Percentiles rank a stretch among this genome's conserved stretches.
phyloP scores from a whole-genome alignment of 495 filamentous ascomycete genomes.

The Penicillium nucicola region DNA sequence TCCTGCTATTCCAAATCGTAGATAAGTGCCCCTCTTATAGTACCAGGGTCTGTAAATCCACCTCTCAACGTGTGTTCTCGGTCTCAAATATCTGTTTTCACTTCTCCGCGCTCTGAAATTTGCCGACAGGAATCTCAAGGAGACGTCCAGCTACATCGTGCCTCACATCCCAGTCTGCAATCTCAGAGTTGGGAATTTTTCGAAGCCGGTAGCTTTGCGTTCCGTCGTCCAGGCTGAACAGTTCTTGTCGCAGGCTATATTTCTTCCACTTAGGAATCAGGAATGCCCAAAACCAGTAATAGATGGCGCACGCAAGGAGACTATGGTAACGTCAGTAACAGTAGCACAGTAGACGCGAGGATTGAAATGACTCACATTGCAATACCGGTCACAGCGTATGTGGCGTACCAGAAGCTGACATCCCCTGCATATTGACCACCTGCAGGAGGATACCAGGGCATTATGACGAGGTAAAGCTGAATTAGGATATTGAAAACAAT shows the following conservation, averaged over 20 bases:
- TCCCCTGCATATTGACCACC: conserved; percentile 45
- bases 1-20: too few species aligned
- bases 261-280: neutral
- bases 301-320: neutral
- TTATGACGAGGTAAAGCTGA: conserved; percentile 47
- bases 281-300: neutral
- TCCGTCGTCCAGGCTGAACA: neutral
- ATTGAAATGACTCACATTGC: conserved; percentile 36
- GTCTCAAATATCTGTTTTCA: too few species aligned
- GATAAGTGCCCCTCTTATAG: too few species aligned
- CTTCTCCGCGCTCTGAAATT: neutral
- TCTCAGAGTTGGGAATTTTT: neutral
- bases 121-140: neutral
- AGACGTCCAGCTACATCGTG: neutral
- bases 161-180: neutral
- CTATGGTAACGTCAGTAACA: neutral
- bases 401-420: conserved; percentile 57
- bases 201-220: neutral
- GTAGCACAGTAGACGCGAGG: neutral
- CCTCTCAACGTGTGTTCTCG: too few species aligned
- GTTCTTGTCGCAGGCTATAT: neutral
- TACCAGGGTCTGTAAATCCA: too few species aligned
- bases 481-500: conserved; percentile 47
- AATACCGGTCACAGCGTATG: conserved; percentile 49
- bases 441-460: conserved; percentile 56